These are phyloP conservation scores for Hanseniaspora clermontiae DNA, from an alignment of 805 yeast genomes.

Conservation along the genomic window DNA sequence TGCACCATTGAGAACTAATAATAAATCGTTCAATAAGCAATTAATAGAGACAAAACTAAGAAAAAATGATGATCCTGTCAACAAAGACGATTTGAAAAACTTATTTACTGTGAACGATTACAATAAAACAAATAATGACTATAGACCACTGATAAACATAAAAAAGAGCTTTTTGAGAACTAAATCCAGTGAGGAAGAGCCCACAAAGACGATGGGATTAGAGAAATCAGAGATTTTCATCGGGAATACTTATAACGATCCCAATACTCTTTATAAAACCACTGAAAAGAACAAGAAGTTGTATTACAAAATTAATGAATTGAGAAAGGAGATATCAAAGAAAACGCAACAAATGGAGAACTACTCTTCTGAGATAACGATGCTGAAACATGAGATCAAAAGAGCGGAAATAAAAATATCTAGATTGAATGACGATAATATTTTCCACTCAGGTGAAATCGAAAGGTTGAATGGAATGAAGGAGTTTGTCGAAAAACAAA, in stretches of 20 bases:
- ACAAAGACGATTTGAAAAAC: conserved; percentile 4
- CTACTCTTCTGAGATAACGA: conserved; percentile 18
- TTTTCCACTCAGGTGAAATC: conserved; percentile 17
- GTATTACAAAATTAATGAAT: conserved; percentile 22
- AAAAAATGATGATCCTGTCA: background rate
- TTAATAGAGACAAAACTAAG: background rate
- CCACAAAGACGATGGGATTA: background rate
- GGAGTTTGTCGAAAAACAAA: conserved; percentile 16
- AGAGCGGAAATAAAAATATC: conserved; percentile 18
- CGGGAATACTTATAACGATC: conserved; percentile 22
- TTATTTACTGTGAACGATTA: conserved; percentile 1
- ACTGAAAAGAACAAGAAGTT: conserved; percentile 25
- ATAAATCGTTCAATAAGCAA: background rate
- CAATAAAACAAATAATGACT: background rate
- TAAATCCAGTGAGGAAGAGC: background rate
- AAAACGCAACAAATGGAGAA: conserved; percentile 20
- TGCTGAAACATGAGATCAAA: conserved; percentile 20
- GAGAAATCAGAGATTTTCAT: background rate
- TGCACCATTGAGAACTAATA: conserved; percentile 4
- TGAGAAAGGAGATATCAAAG: conserved; percentile 22
- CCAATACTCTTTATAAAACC: conserved; percentile 24
- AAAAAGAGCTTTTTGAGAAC: conserved; percentile 3
- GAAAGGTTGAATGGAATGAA: conserved; percentile 18
- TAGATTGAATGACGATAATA: conserved; percentile 19
- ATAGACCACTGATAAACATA: conserved; percentile 6